Conservation (phyloP, 345 rosid genomes). For the Linum usitatissimum region DNA sequence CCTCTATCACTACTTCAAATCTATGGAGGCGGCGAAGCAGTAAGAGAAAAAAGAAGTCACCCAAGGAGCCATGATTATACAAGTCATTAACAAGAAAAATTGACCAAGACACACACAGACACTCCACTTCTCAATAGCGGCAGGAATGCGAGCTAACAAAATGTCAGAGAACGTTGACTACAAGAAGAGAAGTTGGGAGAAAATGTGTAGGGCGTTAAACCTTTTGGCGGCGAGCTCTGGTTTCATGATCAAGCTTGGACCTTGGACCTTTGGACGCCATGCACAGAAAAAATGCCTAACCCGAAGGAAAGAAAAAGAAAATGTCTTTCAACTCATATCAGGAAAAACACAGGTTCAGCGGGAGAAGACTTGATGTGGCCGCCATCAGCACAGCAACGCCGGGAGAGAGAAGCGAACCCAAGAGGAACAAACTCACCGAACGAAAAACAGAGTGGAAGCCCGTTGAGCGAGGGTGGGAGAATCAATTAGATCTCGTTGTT, state of each 20-base stretch:
- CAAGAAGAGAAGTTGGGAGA: background rate
- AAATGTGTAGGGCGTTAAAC: constrained; percentile 18
- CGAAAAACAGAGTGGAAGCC: background rate
- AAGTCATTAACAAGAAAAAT: background rate
- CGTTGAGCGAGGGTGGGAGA: background rate
- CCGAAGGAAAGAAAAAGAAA: background rate
- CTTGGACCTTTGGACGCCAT: constrained; percentile 65
- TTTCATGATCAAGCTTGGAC: constrained; percentile 68
- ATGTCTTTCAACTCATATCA: background rate
- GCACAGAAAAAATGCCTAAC: background rate
- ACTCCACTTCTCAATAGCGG: background rate
- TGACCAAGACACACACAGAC: background rate
- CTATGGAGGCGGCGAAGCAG: background rate
- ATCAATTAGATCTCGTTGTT: background rate
- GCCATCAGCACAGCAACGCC: background rate
- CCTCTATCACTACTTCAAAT: background rate
- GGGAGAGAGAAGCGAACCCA: background rate
- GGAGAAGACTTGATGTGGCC: background rate
- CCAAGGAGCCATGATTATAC: background rate
- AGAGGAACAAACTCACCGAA: background rate
- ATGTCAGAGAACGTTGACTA: background rate
- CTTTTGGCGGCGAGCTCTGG: constrained; percentile 85
- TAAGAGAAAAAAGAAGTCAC: background rate
- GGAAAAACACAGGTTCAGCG: background rate
- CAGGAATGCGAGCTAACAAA: background rate